Evolutionary conservation across 495 filamentous ascomycete genomes (phyloP).

Genomic region (Hypomontagnella submonticulosa): DNA sequence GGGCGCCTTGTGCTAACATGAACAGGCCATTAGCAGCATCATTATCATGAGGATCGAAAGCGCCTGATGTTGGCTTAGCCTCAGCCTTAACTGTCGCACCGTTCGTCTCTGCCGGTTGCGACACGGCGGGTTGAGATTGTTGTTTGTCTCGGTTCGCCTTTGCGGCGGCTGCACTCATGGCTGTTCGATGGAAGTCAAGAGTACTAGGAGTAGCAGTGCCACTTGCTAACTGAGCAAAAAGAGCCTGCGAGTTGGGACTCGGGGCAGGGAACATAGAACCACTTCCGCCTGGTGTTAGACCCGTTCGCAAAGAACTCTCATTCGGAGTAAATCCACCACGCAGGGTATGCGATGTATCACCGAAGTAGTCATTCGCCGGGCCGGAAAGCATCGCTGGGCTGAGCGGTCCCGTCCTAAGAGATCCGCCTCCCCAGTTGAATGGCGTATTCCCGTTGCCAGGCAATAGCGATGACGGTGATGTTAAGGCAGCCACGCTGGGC

Average conservation of each 20-base stretch:
- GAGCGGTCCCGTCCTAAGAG: constrained; percentile 88
- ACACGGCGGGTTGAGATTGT: constrained; percentile 56
- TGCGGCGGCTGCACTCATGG: constrained; percentile 79
- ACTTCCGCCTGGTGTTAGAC: constrained; percentile 92
- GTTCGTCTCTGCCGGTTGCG: constrained; percentile 61
- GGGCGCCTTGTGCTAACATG: constrained; percentile 85
- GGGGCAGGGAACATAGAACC: constrained; percentile 97
- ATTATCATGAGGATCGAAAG: constrained; percentile 87
- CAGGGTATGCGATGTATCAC: constrained; percentile 80
- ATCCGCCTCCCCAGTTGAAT: constrained; percentile 84
- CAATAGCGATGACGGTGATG: constrained; percentile 84
- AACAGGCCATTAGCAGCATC: constrained; percentile 96
- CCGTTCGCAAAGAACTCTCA: constrained; percentile 92
- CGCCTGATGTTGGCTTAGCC: constrained; percentile 61
- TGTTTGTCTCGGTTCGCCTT: constrained; percentile 60
- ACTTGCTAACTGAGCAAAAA: constrained; percentile 81
- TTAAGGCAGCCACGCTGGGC: constrained; percentile 89
- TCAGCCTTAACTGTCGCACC: constrained; percentile 56
- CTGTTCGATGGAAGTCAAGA: constrained; percentile 94
- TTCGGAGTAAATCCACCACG: constrained; percentile 92
- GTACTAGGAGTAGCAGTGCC: constrained; percentile 89
- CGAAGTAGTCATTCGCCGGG: constrained; percentile 75
- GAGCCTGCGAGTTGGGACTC: constrained; percentile 83
- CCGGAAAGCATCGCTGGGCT: constrained; percentile 98
- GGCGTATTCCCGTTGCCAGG: constrained; percentile 74